A percentile compares a stretch with the other conserved stretches of the same genome.
These are phyloP conservation scores for Saccharomycopsis fibuligera DNA, from an alignment of 805 yeast species.

Conservation along the genomic window DNA sequence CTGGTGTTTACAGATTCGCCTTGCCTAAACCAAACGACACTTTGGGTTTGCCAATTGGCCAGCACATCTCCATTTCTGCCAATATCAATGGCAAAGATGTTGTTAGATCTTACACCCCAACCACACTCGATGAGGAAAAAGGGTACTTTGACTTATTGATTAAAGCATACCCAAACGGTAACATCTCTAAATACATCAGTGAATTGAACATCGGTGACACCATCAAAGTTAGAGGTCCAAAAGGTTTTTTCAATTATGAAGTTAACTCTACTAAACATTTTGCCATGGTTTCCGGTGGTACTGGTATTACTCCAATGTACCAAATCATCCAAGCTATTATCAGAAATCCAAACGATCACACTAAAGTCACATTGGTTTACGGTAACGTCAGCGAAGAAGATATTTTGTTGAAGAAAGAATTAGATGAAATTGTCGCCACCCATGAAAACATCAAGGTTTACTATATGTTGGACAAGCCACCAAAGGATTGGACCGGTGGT, in stretches of 20 bases:
- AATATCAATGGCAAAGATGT: slow-evolving; percentile 72
- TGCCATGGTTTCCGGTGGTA: slow-evolving; percentile 95
- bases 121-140: slow-evolving; percentile 67
- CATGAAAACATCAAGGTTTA: slow-evolving; percentile 61
- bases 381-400: slow-evolving; percentile 80
- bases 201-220: slow-evolving; percentile 71
- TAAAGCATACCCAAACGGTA: slow-evolving; percentile 81
- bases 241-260: slow-evolving; percentile 77
- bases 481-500: slow-evolving; percentile 70
- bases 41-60: slow-evolving; percentile 90
- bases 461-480: slow-evolving; percentile 68
- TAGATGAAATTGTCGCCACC: slow-evolving; percentile 54
- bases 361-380: slow-evolving; percentile 67
- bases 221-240: slow-evolving; percentile 81
- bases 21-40: slow-evolving; percentile 68
- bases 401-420: slow-evolving; percentile 72
- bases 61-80: slow-evolving; percentile 80
- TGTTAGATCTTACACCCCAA: slow-evolving; percentile 85
- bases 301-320: slow-evolving; percentile 95
- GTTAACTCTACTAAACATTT: slow-evolving; percentile 70
- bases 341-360: slow-evolving; percentile 68
- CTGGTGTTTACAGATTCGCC: slow-evolving; percentile 77
- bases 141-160: slow-evolving; percentile 84
- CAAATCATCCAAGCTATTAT: slow-evolving; percentile 82
- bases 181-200: slow-evolving; percentile 69